Evolutionary conservation across 495 filamentous ascomycete genomes (phyloP), one percentile per base, ranked within the genome.

Genomic region (Extremus antarcticus): DNA sequence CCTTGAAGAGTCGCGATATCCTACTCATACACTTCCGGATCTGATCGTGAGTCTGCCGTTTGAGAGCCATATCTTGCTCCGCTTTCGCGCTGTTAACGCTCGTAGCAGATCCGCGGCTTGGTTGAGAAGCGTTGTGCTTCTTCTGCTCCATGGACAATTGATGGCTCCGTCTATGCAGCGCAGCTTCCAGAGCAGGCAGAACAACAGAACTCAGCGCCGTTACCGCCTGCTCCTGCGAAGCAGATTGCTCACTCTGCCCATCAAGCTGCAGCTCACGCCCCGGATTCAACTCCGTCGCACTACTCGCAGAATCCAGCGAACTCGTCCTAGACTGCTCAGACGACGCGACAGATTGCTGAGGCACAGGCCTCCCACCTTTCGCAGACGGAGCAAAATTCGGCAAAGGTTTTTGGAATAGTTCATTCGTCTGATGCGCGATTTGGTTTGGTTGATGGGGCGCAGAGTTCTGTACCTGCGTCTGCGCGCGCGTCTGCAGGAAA

Each of bases 111-210:
- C 3, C 43, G 19, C 49, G 50, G 17, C n/a, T 39, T 10, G 56
- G 45, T 55, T 74, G 56, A 50, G 70, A 68, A 15, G 66, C 59
- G 55, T 55, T 73, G 58, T 64, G 50, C 56, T 66, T 67, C 20
- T 75, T 71, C 57, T 74, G 73, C 16, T 73, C 59, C 62, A 78
- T 74, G 64, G 84, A 79, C 24, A 88, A 69, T 24, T 77, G 73
- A 56, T 81, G 78, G 59, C 83, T 79, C 43, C 92, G 84, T 32
- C 92, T 83, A 58, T 84, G 81, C 35, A 97, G 80, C 3, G 92
- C 90, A 53, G 89, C 85, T 66, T 90, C 84, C 4, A 98, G 79
- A 4, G 92, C 94, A 1, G 92, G 92, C 48, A 96, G 77, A 50
- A 98, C 84, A 43, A 98, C 89, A 55, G 86, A 80, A 64, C 80